Evolutionary conservation across 2,329 filamentous ascomycete species (phyloP).

Genomic region (Huntiella abstrusa): DNA sequence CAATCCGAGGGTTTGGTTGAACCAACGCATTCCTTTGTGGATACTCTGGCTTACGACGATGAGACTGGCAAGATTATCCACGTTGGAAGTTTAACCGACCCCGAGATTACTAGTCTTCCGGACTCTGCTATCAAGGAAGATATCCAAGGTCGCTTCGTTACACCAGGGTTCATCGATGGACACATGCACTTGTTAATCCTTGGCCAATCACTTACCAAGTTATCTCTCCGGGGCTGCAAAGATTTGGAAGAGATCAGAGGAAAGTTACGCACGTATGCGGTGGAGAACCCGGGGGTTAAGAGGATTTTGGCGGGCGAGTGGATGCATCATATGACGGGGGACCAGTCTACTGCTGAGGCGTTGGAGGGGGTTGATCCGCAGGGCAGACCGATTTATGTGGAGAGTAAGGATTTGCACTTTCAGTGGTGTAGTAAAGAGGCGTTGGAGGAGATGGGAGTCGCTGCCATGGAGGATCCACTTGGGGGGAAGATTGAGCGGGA

Average conservation of each 20-base stretch:
- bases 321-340: slow-evolving; percentile 32
- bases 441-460: slow-evolving; percentile 28
- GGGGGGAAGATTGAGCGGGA: slow-evolving; percentile 35
- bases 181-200: slow-evolving; percentile 37
- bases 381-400: slow-evolving; percentile 32
- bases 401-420: slow-evolving; percentile 37
- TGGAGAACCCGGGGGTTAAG: slow-evolving; percentile 25
- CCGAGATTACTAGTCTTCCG: slow-evolving; percentile 6
- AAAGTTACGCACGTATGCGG: slow-evolving; percentile 27
- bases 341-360: slow-evolving; percentile 23
- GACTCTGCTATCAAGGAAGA: slow-evolving; percentile 15
- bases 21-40: slow-evolving; percentile 10
- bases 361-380: slow-evolving; percentile 31
- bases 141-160: slow-evolving; percentile 20
- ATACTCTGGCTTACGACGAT: slow-evolving; percentile 8
- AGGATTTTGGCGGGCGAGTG: slow-evolving; percentile 35
- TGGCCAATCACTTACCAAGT: slow-evolving; percentile 33
- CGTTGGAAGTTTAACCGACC: slow-evolving; percentile 7
- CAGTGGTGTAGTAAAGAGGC: slow-evolving; percentile 36
- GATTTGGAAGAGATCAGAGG: slow-evolving; percentile 29
- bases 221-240: slow-evolving; percentile 29
- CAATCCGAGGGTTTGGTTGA: slow-evolving; percentile 10
- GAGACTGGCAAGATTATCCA: slow-evolving; percentile 10
- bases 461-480: slow-evolving; percentile 25
- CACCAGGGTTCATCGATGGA: slow-evolving; percentile 38